These are phyloP conservation scores for Pyrenopolyporus hunteri DNA, from an alignment of 495 filamentous ascomycete species.

Conservation along the genomic window DNA sequence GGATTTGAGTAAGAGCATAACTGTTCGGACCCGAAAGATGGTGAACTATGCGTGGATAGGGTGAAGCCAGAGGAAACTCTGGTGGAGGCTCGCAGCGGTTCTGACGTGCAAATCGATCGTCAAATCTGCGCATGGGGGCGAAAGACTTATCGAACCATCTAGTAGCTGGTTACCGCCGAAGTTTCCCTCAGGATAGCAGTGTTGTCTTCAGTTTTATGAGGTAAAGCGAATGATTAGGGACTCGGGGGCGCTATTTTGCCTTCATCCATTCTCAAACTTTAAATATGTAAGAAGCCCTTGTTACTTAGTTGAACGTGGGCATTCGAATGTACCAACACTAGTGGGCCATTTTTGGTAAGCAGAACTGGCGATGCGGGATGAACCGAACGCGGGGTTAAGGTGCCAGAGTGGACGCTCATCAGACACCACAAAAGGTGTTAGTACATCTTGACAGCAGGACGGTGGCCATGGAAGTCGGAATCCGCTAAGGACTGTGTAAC, in stretches of 20 bases:
- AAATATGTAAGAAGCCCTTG: conserved; percentile 10
- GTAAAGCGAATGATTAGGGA: conserved; percentile 10
- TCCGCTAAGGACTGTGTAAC: conserved; percentile 9
- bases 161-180: conserved; percentile 9
- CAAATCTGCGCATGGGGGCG: conserved; percentile 8
- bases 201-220: conserved; percentile 10
- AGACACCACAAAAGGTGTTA: conserved; percentile 10
- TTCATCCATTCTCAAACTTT: conserved; percentile 11
- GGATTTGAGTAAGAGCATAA: conserved; percentile 10
- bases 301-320: conserved; percentile 9
- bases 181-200: conserved; percentile 9
- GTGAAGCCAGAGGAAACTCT: conserved; percentile 9
- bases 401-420: conserved; percentile 9
- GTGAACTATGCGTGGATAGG: conserved; percentile 8
- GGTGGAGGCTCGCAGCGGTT: conserved; percentile 8
- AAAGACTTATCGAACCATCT: conserved; percentile 10
- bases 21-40: conserved; percentile 7
- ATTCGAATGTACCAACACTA: conserved; percentile 10
- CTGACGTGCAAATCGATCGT: conserved; percentile 9
- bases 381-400: conserved; percentile 8
- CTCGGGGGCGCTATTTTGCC: conserved; percentile 7
- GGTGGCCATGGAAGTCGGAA: conserved; percentile 9
- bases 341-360: conserved; percentile 9
- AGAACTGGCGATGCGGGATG: conserved; percentile 9
- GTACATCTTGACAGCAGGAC: conserved; percentile 9